A percentile compares a stretch with the other conserved stretches of the same genome.
Evolutionary conservation across 2,329 filamentous ascomycete species (phyloP).

Genomic region (Aureobasidium lini): DNA sequence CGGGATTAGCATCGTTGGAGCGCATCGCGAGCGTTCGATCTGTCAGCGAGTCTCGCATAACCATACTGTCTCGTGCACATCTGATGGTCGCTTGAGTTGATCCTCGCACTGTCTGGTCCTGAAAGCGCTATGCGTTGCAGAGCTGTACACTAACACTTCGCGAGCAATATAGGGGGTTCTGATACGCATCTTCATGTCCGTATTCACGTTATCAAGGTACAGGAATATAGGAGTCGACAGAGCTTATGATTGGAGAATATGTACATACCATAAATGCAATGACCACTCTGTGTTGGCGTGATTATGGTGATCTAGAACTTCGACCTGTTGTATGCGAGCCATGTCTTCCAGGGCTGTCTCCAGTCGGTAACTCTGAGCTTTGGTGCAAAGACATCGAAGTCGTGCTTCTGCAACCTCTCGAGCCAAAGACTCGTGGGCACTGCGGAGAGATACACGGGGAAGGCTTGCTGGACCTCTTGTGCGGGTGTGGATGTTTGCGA

Average conservation of each 20-base stretch:
- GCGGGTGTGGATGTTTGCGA: slow-evolving; percentile 28
- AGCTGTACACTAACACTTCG: too few species aligned
- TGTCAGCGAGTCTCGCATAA: too few species aligned
- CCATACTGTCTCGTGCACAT: too few species aligned
- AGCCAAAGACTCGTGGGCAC: slow-evolving; percentile 74
- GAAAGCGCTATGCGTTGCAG: too few species aligned
- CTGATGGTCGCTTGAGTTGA: too few species aligned
- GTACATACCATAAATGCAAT: not conserved
- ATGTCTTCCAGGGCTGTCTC: slow-evolving; percentile 77
- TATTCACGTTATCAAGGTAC: not conserved
- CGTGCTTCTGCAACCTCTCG: slow-evolving; percentile 63
- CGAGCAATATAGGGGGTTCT: too few species aligned
- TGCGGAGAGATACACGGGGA: slow-evolving; percentile 74
- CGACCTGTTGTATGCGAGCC: slow-evolving; percentile 51
- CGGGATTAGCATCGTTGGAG: too few species aligned
- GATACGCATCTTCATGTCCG: not conserved
- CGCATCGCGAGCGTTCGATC: too few species aligned
- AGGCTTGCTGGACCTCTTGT: slow-evolving; percentile 58
- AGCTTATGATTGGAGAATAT: not conserved
- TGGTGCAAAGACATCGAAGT: slow-evolving; percentile 75
- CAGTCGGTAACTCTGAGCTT: slow-evolving; percentile 61
- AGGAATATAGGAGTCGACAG: too few species aligned
- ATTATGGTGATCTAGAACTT: slow-evolving; percentile 33
- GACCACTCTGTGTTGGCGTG: too few species aligned
- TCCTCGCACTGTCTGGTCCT: too few species aligned